Percentiles rank a stretch among this genome's conserved stretches.
phyloP scores from a whole-genome alignment of 2,329 filamentous ascomycete genomes.

The Samsoniella hepiali region DNA sequence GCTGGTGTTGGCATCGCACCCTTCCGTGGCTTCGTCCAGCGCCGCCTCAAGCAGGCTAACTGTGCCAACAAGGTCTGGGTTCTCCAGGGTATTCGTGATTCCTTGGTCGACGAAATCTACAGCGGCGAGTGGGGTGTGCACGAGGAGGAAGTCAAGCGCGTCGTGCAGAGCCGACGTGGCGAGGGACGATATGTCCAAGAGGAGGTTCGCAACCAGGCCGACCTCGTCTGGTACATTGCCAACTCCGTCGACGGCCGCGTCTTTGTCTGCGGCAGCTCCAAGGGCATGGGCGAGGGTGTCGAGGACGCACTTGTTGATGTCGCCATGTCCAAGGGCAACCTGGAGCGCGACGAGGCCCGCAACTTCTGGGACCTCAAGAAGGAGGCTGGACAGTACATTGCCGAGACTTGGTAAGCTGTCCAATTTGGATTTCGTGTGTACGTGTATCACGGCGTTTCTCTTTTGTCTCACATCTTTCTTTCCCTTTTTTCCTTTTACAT shows the following conservation, averaged over 20 bases:
- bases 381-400: constrained; percentile 91
- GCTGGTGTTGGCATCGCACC: constrained; percentile 96
- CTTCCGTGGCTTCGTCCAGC: constrained; percentile 96
- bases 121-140: constrained; percentile 94
- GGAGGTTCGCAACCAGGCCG: constrained; percentile 84
- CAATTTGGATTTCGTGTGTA: background rate
- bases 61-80: constrained; percentile 99
- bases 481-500: background rate
- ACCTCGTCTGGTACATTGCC: constrained; percentile 97
- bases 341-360: constrained; percentile 76
- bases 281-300: constrained; percentile 93
- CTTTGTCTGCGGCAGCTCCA: constrained; percentile 92
- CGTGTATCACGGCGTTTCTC: background rate
- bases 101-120: constrained; percentile 92
- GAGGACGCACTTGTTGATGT: constrained; percentile 84
- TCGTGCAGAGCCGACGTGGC: constrained; percentile 71
- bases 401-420: constrained; percentile 62
- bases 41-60: constrained; percentile 87
- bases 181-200: constrained; percentile 94
- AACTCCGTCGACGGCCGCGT: constrained; percentile 93
- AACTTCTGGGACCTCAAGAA: constrained; percentile 92
- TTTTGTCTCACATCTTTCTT: background rate
- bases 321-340: constrained; percentile 86
- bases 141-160: constrained; percentile 79
- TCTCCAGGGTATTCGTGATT: constrained; percentile 90